Conservation (phyloP, 257 asterid species). For the Forsythia suspensa region DNA sequence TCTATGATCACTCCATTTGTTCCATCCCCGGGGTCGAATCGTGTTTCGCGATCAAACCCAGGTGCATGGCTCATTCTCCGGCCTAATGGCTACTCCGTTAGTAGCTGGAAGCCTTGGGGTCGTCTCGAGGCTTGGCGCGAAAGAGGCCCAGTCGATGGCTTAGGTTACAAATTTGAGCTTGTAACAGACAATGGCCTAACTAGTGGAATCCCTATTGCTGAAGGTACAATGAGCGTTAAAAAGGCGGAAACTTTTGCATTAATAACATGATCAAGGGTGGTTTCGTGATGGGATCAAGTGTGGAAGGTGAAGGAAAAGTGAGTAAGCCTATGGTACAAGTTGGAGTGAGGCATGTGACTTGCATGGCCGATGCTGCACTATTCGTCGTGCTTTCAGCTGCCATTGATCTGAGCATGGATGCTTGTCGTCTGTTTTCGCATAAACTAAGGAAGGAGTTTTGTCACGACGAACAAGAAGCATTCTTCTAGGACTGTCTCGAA, state of each 20-base stretch:
- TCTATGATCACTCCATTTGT: constrained; percentile 93
- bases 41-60: constrained; percentile 80
- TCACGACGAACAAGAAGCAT: constrained; percentile 45
- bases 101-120: constrained; percentile 98
- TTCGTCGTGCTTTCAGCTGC: constrained; percentile 86
- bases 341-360: constrained; percentile 70
- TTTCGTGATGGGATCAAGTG: constrained; percentile 75
- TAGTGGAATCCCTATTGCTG: constrained; percentile 64
- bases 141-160: constrained; percentile 62
- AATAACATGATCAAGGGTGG: constrained; percentile 62
- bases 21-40: constrained; percentile 74
- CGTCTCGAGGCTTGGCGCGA: constrained; percentile 95
- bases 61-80: constrained; percentile 92
- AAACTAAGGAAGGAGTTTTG: constrained; percentile 74
- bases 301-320: constrained; percentile 72
- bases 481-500: constrained; percentile 14
- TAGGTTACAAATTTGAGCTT: constrained; percentile 83
- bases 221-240: constrained; percentile 66
- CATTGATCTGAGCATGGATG: constrained; percentile 84
- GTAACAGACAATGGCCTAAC: constrained; percentile 54
- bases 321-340: constrained; percentile 74
- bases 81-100: constrained; percentile 65
- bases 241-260: constrained; percentile 65
- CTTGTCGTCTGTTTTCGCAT: constrained; percentile 67
- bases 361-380: constrained; percentile 82